Base-by-base conservation (phyloP, 2,329 filamentous ascomycete genomes). In the Stachybotrys chlorohalonatus region DNA sequence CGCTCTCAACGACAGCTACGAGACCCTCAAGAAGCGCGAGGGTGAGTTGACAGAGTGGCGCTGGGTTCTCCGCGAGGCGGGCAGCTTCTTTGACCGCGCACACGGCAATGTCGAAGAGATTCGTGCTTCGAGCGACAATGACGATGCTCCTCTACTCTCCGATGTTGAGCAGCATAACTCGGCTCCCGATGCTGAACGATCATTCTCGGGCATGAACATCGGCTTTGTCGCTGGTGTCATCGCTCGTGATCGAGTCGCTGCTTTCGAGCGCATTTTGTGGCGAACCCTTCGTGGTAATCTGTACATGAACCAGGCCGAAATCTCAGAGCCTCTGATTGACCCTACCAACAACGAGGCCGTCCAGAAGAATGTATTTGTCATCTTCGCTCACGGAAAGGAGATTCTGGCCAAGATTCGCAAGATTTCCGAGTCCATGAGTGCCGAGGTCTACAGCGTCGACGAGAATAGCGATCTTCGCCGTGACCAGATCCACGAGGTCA, bases 271-370 rank as follows among this genome's bases (percentile, higher is more conserved):
- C 56, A 99, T 99, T 63, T 80, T 99, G 52, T 99, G 94, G 94
- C 85, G 94, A 66, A 96, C 95, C 0, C 83, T 99, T 47, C 90
- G 94, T 70, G 94, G 94, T 65, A 99, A 99, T 73, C 77, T 99
- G 59, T 99, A 97, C 80, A 99, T 99, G 94, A 99, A 99, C 75
- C 95, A 99, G 77, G 93, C 93, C 47, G 94, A 99, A 78, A 99
- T 99, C 58, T 86, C 91, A 7, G 93, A 99, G 70, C 85, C 90
- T 45, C 87, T 99, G 63, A 80, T 96, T 69, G 90, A 99, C 70
- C 93, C 94, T 15, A 82, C 87, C 68, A 96, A 84, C 75, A 96
- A 97, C 70, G 93, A 97, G 74, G 80, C 89, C 60, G 81, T 95
- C 63, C 85, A 88, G 77, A 99, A 99, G 84, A 99, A 96, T 64